Base-by-base conservation (phyloP, 306 rosid species). In the Cyamopsis tetragonoloba region DNA sequence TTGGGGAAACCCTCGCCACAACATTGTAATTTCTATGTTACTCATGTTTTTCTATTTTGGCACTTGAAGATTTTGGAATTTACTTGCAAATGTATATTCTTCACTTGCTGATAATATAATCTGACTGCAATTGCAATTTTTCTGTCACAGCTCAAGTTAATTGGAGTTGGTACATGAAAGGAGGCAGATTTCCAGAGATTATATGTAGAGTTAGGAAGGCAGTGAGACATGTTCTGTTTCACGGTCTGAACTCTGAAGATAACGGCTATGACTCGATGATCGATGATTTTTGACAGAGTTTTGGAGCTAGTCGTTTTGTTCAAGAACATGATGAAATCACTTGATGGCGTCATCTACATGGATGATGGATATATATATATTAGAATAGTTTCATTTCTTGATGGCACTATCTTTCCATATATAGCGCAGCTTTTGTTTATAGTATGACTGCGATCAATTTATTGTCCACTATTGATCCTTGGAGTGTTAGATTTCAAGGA, bases 1-100 rank as follows among this genome's bases (percentile, higher is more conserved):
- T 19, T 88, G 90, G 89, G 79, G 83, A 60, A 77, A 62, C 42
- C 99, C 99, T 68, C 85, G 20, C 59, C 88, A 90, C 41, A 90
- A 90, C 88, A 68, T 90, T 38, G 99, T 95, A 90, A 82, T 20
- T 53, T 70, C 49, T 4, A 13, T 39, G 13, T 4, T 44, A 6
- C 13, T 55, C 41, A 7, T 19, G 12, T 19, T 35, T n/a, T 42
- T 22, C 34, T 54, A 13, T 8, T 17, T 20, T 39, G 60, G 41
- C 43, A 34, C 55, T 32, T 44, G 0, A 30, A 54, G 24, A 27
- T 28, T 20, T 14, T 15, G 39, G 7, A 28, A 41, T 55, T 69
- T 32, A 8, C 38, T 12, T 31, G 41, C 32, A 35, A 15, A 59
- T 22, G 9, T 15, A 58, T 46, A 44, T 68, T 31, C 13, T 63